These are phyloP conservation scores for Populus pruinosa DNA, from an alignment of 345 rosid species.

Conservation along the genomic window DNA sequence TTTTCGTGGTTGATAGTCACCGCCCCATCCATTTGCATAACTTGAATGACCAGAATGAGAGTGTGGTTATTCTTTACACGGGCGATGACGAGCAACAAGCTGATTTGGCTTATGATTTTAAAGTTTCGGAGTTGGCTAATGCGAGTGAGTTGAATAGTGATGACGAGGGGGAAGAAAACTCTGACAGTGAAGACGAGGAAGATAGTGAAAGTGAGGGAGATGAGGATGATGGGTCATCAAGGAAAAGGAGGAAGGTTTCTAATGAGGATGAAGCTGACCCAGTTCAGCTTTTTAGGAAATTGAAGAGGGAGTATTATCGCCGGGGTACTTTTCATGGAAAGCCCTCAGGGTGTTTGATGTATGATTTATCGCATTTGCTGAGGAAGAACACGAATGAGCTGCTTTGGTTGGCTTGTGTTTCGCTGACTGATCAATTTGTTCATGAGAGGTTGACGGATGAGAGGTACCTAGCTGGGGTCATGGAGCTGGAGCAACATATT, in stretches of 20 bases:
- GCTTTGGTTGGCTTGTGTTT: constrained; percentile 94
- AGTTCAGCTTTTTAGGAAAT: constrained; percentile 51
- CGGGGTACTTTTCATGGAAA: constrained; percentile 94
- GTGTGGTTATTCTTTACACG: constrained; percentile 76
- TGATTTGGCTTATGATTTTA: constrained; percentile 76
- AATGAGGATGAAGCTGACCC: constrained; percentile 41
- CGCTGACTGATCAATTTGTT: constrained; percentile 89
- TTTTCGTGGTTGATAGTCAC: constrained; percentile 89
- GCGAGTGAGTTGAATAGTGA: constrained; percentile 45
- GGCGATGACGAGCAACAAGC: constrained; percentile 80
- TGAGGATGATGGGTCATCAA: constrained; percentile 26
- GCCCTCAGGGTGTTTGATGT: constrained; percentile 85
- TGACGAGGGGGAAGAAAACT: constrained; percentile 33
- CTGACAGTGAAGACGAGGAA: constrained; percentile 34
- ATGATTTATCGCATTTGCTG: constrained; percentile 67
- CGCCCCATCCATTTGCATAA: constrained; percentile 93
- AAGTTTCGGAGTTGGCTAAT: constrained; percentile 70
- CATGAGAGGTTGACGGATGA: constrained; percentile 92
- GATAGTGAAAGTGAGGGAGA: constrained; percentile 31
- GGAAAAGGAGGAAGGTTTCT: constrained; percentile 64
- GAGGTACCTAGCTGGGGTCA: constrained; percentile 91
- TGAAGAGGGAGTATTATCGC: constrained; percentile 66
- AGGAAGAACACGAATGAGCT: constrained; percentile 91
- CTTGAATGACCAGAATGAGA: constrained; percentile 62
- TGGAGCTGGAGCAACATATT: constrained; percentile 97